Base-by-base conservation (phyloP, 768 basidiomycete species). In the Termitomyces sp. region DNA sequence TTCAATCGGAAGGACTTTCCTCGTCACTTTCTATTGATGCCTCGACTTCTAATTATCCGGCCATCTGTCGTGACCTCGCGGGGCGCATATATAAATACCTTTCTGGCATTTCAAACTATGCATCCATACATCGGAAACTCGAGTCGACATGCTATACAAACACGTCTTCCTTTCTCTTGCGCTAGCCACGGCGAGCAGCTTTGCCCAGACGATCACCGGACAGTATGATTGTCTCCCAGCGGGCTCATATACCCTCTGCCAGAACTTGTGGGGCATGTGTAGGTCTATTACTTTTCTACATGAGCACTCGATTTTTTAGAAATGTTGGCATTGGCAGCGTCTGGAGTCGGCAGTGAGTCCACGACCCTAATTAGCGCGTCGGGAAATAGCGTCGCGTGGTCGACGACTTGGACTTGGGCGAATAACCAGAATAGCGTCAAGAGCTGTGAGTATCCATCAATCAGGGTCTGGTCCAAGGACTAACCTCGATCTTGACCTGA, bases 241-340 rank as follows among this genome's bases (percentile, higher is more conserved):
- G 3, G 81, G 81, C 2, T 64, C 66, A 12, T 84, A 71, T 65
- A 76, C 72, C 0, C 74, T 83, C 44, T 83, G 82, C 70, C 78
- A 83, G 63, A 81, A 84, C 26, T 76, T 80, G 23, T 84, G 82
- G 82, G 81, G 80, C 14, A 62, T 65, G 19, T 50, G 78, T 78
- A 57, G 41, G 73, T 49, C 62, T 37, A 3, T n/a, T 10, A 47
- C 30, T 5, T 2, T 40, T 14, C 17, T 19, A 10, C 7, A 3
- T 10, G 15, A 40, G 7, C 9, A 21, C 1, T 11, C 19, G 19
- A 4, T 0, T 11, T 19, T 19, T 21, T 21, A 3, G 14, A 14
- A 11, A 33, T 33, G 33, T 10, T 33, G 33, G n/a, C 19, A 10
- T 19, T 2, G 1, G 15, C 15, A 50, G 77, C 56, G 7, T 58